Percentiles rank a stretch among this genome's conserved stretches.
Evolutionary conservation across 1,284 basidiomycete species (phyloP).

Genomic region (Sparassis latifolia): DNA sequence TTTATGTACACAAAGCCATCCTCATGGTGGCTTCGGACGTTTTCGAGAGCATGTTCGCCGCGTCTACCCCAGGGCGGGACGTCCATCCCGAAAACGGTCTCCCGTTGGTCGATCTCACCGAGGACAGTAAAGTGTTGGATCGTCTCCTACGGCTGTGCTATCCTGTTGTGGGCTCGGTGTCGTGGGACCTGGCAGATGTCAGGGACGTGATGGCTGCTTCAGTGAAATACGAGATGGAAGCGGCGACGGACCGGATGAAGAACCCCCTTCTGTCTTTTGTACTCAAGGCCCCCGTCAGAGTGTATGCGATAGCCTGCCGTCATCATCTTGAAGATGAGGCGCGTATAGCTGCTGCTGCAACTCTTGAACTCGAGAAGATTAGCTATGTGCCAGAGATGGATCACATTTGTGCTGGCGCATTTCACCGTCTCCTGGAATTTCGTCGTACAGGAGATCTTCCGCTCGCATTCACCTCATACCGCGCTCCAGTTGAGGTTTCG

Average conservation of each 20-base stretch:
- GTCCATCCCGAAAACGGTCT: neutral
- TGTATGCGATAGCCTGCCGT: conserved; percentile 8
- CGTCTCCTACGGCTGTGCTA: conserved; percentile 6
- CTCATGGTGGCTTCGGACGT: conserved; percentile 7
- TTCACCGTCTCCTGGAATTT: conserved; percentile 3
- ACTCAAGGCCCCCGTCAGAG: neutral
- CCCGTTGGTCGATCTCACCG: neutral
- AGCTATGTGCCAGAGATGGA: conserved; percentile 5
- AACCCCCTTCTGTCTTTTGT: conserved; percentile 1
- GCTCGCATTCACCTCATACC: no score
- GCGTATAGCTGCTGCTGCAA: conserved; percentile 1
- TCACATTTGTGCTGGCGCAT: conserved; percentile 1
- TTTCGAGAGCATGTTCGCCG: conserved; percentile 5
- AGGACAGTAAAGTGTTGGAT: conserved; percentile 1
- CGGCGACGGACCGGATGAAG: conserved; percentile 2
- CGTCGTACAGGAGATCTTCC: neutral
- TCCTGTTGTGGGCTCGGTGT: conserved; percentile 2
- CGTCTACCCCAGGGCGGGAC: neutral
- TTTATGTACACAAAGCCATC: conserved; percentile 9
- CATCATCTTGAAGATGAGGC: conserved; percentile 7
- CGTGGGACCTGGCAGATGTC: conserved; percentile 1
- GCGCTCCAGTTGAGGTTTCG: neutral
- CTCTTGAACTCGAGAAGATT: neutral
- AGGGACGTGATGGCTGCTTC: conserved; percentile 4
- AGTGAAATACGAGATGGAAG: conserved; percentile 11